phyloP scores from a whole-genome alignment of 2,329 filamentous ascomycete species.

The Metarhizium brunneum region DNA sequence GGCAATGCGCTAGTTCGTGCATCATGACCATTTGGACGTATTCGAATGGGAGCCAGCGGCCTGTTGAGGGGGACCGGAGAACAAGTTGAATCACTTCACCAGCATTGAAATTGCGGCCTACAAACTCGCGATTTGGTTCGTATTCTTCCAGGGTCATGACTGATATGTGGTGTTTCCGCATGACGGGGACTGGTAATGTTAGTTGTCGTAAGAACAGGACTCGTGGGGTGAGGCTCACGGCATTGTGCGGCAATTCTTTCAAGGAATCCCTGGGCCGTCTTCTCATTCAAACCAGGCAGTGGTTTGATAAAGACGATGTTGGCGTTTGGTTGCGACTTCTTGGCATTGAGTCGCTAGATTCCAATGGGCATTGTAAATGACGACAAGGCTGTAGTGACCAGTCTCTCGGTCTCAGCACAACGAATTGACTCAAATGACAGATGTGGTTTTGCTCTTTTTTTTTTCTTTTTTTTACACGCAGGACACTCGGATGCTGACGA shows the following conservation, averaged over 20 bases:
- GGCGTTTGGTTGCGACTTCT: slow-evolving; percentile 63
- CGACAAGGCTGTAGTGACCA: not conserved
- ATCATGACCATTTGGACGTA: slow-evolving; percentile 95
- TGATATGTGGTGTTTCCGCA: slow-evolving; percentile 55
- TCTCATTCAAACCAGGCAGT: slow-evolving; percentile 53
- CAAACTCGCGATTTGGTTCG: slow-evolving; percentile 71
- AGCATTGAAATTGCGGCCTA: slow-evolving; percentile 83
- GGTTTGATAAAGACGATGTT: slow-evolving; percentile 82
- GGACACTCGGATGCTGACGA: not conserved
- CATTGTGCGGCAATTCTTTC: slow-evolving; percentile 76
- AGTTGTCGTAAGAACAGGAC: not conserved
- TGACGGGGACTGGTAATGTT: slow-evolving; percentile 48
- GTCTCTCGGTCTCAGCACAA: not conserved
- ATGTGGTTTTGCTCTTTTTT: not conserved
- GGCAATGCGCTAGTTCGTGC: slow-evolving; percentile 82
- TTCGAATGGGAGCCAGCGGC: slow-evolving; percentile 68
- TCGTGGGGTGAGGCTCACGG: slow-evolving; percentile 28
- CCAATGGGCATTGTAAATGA: slow-evolving; percentile 59
- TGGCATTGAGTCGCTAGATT: slow-evolving; percentile 70
- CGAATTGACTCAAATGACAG: not conserved
- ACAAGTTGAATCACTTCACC: slow-evolving; percentile 83
- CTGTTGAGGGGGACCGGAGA: slow-evolving; percentile 54
- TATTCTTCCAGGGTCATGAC: slow-evolving; percentile 73
- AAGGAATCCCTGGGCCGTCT: slow-evolving; percentile 58
- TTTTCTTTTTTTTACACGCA: not conserved